Percentiles rank a stretch among this genome's conserved stretches.
phyloP scores from a whole-genome alignment of 1,284 basidiomycete genomes.

The Boletus sp. region DNA sequence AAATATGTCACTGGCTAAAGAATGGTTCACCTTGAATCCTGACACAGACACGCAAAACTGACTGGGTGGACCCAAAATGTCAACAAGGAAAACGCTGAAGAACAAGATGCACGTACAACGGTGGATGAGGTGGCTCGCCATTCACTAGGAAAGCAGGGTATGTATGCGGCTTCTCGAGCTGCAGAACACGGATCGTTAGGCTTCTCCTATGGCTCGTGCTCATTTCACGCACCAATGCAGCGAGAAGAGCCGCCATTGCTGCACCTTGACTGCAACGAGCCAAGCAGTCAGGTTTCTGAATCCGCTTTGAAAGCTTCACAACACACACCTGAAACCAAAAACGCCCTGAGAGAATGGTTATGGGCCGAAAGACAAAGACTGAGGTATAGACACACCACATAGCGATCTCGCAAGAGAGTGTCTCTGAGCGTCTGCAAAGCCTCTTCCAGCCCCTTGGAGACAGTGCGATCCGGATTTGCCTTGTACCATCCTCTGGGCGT shows the following conservation, averaged over 20 bases:
- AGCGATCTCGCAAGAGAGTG: constrained; percentile 36
- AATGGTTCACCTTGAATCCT: constrained; percentile 58
- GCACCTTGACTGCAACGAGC: constrained; percentile 85
- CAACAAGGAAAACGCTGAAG: not conserved
- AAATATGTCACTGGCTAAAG: constrained; percentile 52
- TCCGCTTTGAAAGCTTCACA: not conserved
- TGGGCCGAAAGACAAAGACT: not conserved
- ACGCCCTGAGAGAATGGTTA: constrained; percentile 54
- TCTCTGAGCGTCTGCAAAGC: constrained; percentile 33
- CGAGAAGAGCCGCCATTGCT: constrained; percentile 69
- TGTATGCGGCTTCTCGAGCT: constrained; percentile 35
- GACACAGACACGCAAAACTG: constrained; percentile 67
- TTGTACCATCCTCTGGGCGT: constrained; percentile 82
- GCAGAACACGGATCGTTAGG: not conserved
- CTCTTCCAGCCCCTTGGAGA: constrained; percentile 59
- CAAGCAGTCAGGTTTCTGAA: too few species aligned
- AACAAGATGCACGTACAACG: constrained; percentile 50
- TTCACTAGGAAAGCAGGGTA: constrained; percentile 67
- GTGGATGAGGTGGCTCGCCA: constrained; percentile 60
- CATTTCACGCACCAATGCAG: constrained; percentile 55
- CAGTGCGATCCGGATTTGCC: constrained; percentile 45
- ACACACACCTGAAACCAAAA: constrained; percentile 69
- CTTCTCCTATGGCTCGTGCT: not conserved
- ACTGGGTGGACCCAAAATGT: constrained; percentile 33
- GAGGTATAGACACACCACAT: constrained; percentile 46